A percentile compares a stretch with the other conserved stretches of the same genome.
These are phyloP conservation scores for Diddensiella santjacobensis DNA, from an alignment of 805 yeast species.

Conservation along the genomic window DNA sequence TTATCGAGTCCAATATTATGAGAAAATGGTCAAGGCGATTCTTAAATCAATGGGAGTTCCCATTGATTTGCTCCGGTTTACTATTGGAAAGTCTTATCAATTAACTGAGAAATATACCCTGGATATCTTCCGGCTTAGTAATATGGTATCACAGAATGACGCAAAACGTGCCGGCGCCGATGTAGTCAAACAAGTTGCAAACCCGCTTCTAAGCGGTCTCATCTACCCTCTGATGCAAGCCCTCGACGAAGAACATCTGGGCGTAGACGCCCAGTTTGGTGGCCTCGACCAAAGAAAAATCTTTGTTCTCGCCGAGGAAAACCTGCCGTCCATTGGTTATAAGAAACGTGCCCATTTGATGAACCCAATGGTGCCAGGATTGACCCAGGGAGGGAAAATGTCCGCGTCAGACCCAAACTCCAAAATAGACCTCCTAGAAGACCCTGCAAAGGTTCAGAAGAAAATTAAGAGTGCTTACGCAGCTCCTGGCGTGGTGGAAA, in stretches of 20 bases:
- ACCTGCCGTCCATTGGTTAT: conserved; percentile 81
- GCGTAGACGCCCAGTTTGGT: conserved; percentile 92
- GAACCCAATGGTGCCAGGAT: conserved; percentile 99
- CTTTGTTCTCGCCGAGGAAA: conserved; percentile 94
- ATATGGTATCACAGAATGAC: conserved; percentile 85
- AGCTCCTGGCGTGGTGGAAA: conserved; percentile 89
- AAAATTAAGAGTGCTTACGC: conserved; percentile 90
- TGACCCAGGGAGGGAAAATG: conserved; percentile 95
- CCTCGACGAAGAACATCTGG: conserved; percentile 86
- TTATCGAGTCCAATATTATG: conserved; percentile 88
- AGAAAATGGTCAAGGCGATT: conserved; percentile 75
- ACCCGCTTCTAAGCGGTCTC: conserved; percentile 88
- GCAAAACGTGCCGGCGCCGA: conserved; percentile 99
- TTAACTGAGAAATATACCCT: conserved; percentile 69
- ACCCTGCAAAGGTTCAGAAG: conserved; percentile 81
- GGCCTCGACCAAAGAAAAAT: conserved; percentile 99
- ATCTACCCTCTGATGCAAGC: conserved; percentile 99
- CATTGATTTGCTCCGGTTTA: conserved; percentile 79
- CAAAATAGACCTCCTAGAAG: conserved; percentile 88
- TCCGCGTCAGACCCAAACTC: conserved; percentile 98
- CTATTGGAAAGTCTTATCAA: conserved; percentile 89
- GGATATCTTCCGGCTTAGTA: conserved; percentile 84
- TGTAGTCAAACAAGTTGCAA: conserved; percentile 95
- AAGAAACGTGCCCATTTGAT: conserved; percentile 96
- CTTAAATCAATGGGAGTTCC: conserved; percentile 86